phyloP scores from a whole-genome alignment of 1,284 basidiomycete genomes.

The Cryptococcus maquisensis region DNA sequence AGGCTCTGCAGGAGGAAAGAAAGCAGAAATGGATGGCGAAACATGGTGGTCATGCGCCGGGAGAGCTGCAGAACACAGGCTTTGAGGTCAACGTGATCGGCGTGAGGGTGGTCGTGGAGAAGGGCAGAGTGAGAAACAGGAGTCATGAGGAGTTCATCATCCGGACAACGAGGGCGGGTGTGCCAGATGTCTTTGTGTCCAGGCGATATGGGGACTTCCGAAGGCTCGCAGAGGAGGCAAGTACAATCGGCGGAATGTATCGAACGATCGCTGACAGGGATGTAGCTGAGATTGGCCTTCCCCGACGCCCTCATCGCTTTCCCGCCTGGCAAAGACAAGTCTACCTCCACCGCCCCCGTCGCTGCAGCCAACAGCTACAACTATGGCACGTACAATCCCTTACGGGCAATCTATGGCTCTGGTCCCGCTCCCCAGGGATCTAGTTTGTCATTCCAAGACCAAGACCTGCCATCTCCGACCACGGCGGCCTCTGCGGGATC shows the following conservation, averaged over 20 bases:
- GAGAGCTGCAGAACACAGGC: not conserved
- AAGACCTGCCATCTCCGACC: constrained; percentile 3
- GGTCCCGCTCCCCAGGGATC: constrained; percentile 27
- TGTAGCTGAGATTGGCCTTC: constrained; percentile 75
- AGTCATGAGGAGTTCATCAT: constrained; percentile 96
- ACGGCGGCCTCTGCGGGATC: constrained; percentile 17
- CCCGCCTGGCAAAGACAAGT: constrained; percentile 82
- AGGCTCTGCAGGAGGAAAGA: constrained; percentile 60
- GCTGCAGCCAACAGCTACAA: constrained; percentile 13
- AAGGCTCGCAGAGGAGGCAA: constrained; percentile 74
- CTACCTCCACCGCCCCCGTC: constrained; percentile 54
- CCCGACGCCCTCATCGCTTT: constrained; percentile 70
- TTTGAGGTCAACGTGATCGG: constrained; percentile 89
- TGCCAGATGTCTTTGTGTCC: constrained; percentile 78
- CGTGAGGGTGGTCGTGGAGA: constrained; percentile 73
- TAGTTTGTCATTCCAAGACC: constrained; percentile 1
- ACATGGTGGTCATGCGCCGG: constrained; percentile 43
- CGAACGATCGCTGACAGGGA: not conserved
- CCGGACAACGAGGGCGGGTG: constrained; percentile 69
- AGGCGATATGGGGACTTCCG: constrained; percentile 93
- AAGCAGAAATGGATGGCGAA: constrained; percentile 38
- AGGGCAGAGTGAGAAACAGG: constrained; percentile 73
- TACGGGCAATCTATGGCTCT: constrained; percentile 48
- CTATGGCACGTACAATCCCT: constrained; percentile 45
- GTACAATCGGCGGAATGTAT: constrained; percentile 18